Conservation (phyloP, 352 stramenopile genomes). For the Globisporangium viniferum region DNA sequence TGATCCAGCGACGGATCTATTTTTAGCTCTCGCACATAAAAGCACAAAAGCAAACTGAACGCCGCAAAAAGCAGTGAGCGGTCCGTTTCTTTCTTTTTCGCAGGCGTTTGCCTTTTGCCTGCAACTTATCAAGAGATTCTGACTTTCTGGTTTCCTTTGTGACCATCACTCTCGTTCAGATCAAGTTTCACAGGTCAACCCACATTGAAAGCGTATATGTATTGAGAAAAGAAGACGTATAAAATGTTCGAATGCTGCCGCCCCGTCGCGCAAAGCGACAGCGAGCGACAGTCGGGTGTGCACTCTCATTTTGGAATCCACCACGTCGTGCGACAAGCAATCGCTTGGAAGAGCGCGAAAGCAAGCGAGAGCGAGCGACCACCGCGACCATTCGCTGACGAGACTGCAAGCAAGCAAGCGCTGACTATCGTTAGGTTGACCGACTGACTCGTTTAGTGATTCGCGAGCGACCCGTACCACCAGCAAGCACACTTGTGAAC, state of each 20-base stretch:
- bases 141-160: not conserved
- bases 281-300: not conserved
- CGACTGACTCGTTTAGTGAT: not conserved
- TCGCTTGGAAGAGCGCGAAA: not conserved
- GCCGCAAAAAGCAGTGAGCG: not conserved
- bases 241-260: not conserved
- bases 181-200: not conserved
- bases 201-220: not conserved
- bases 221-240: not conserved
- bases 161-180: not conserved
- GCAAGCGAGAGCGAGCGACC: not conserved
- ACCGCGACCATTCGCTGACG: not conserved
- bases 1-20: not conserved
- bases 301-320: conserved; percentile 10
- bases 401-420: not conserved
- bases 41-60: not conserved
- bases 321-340: conserved; percentile 9
- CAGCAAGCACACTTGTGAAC: not conserved
- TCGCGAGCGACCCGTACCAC: not conserved
- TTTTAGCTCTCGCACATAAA: not conserved
- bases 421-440: not conserved
- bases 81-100: not conserved
- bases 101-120: not conserved
- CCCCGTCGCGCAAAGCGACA: not conserved
- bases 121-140: not conserved